phyloP scores from a whole-genome alignment of 2,329 filamentous ascomycete genomes.

The Fusarium cyanostomum region DNA sequence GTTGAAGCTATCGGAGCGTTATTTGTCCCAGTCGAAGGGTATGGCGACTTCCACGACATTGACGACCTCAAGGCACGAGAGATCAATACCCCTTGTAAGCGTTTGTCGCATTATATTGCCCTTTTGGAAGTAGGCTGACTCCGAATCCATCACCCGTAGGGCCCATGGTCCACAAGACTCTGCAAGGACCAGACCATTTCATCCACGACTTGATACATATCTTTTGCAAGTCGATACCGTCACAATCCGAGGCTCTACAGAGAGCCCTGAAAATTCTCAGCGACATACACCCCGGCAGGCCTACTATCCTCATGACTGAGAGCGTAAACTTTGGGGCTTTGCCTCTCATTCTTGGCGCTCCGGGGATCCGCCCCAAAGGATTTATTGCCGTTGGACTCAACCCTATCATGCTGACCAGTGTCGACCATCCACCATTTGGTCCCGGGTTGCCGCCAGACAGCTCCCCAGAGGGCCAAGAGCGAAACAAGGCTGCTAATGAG shows the following conservation, averaged over 20 bases:
- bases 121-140: not conserved
- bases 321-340: not conserved
- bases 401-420: constrained; percentile 1
- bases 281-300: not conserved
- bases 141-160: not conserved
- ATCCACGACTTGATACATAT: constrained; percentile 3
- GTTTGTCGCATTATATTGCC: not conserved
- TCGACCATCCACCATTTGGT: not conserved
- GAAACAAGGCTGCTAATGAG: not conserved
- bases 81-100: not conserved
- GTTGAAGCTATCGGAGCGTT: constrained; percentile 2
- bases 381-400: constrained; percentile 5
- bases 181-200: not conserved
- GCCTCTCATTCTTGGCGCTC: not conserved
- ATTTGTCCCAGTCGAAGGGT: constrained; percentile 6
- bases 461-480: not conserved
- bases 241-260: constrained; percentile 2
- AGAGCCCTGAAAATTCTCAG: not conserved
- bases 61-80: constrained; percentile 3
- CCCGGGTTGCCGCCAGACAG: not conserved
- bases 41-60: constrained; percentile 9
- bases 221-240: constrained; percentile 4
- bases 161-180: not conserved
- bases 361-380: not conserved
- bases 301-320: constrained; percentile 1